Evolutionary conservation across 306 rosid species (phyloP), one percentile per base, ranked within the genome.

Genomic region (Medicago arabica): DNA sequence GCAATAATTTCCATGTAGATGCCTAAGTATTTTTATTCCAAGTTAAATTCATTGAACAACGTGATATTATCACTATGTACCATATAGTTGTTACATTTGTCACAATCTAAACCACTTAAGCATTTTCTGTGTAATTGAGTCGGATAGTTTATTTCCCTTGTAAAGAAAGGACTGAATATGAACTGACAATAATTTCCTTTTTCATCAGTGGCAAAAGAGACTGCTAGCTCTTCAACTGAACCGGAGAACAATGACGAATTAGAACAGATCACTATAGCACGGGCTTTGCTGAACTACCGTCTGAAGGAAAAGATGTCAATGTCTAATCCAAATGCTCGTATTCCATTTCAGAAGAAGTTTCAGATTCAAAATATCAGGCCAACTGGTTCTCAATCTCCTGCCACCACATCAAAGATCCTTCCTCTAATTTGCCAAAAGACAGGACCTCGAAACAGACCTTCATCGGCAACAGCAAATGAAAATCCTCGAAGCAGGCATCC

Each of bases 251-350:
- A 69, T 44, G 99, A 96, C 31, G 99, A 96, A 86, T 78, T 96
- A 60, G 99, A 96, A 83, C 97, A 96, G 87, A 92, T 95, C 81
- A 92, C 96, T 1, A 88, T 95, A 80, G 97, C 97, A 9, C 86
- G 97, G 69, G 97, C 97, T 66, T 87, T 95, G 28, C 75, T 86
- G 72, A 88, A 83, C 67, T 95, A 86, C 71, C 96, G 93, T 13
- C 58, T 84, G 80, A 92, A 89, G 89, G 97, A 96, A 81, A 96
- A 96, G 81, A 84, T 88, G 78, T 63, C 89, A 16, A 83, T 81
- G 89, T 80, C 90, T 16, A 89, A 96, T 71, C 83, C 90, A 21
- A 86, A 90, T 78, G 83, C 91, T 55, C 87, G 85, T 31, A 85
- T 89, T 81, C 89, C 91, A 34, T 92, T 95, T 67, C 96, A 92